Base-by-base conservation (phyloP, 1,139 yeast genomes). In the Candida gigantensis region DNA sequence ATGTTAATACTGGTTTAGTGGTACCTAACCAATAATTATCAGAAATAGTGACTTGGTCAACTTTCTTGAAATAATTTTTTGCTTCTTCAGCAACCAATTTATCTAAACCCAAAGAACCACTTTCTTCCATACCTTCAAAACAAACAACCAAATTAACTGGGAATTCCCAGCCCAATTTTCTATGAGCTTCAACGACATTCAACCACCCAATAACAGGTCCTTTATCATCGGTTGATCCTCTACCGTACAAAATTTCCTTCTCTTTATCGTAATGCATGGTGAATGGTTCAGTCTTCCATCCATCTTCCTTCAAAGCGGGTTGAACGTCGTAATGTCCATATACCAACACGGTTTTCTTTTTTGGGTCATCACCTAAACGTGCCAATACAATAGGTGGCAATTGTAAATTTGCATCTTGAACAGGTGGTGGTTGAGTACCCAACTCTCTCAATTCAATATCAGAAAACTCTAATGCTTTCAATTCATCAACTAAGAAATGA, bases 11-110 rank as follows among this genome's bases (percentile, higher is more conserved):
- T 13, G 99, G 99, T 60, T 92, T 90, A 50, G 80, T 81, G 44
- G 97, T 90, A 46, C 98, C 99, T 45, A 92, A 76, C 99, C 99
- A 92, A 69, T 94, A 94, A 71, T 94, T 92, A 67, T 92, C 99
- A 40, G 94, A 82, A 52, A 92, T 94, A 62, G 97, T 90, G 37
- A 89, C 97, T 34, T 96, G 90, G 58, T 90, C 95, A 39, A 89
- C 95, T 30, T 78, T 83, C 59, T 83, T 81, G 70, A 92, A 92
- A 67, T 88, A 92, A 32, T 66, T 60, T 34, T 74, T 63, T 39
- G 95, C 92, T 68, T 94, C 97, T 34, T 69, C 62, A 35, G 81
- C 81, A 55, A 92, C 84, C 55, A 92, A 75, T 28, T 71, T 81
- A 48, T 92, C 98, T 50, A 92, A 77, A 19, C 98, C 97, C 37